A percentile compares a stretch with the other conserved stretches of the same genome.
phyloP scores from a whole-genome alignment of 306 rosid genomes.

The Fagus sylvatica region DNA sequence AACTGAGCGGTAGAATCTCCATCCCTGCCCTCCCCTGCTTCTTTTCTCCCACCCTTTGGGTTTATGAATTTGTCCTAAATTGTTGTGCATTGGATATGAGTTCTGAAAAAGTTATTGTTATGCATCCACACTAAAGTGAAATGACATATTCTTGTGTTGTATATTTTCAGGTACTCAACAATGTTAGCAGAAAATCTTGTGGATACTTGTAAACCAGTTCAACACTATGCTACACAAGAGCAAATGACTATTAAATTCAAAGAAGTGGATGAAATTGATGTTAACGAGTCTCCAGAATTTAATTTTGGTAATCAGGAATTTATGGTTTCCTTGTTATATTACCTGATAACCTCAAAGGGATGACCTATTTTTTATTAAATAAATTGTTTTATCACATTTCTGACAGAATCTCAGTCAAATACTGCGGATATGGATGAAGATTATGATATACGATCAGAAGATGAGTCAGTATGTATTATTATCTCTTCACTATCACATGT shows the following conservation, averaged over 20 bases:
- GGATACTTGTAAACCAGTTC: slow-evolving; percentile 62
- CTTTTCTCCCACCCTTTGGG: neutral
- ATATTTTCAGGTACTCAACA: slow-evolving; percentile 79
- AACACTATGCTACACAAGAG: slow-evolving; percentile 43
- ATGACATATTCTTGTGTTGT: slow-evolving; percentile 21
- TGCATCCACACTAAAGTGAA: neutral
- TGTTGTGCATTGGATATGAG: neutral
- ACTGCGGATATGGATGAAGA: slow-evolving; percentile 58
- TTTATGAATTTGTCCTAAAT: neutral
- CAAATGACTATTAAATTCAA: slow-evolving; percentile 36
- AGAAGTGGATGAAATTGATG: slow-evolving; percentile 38
- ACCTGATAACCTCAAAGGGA: slow-evolving; percentile 10
- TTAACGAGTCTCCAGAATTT: slow-evolving; percentile 44
- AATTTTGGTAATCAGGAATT: slow-evolving; percentile 60
- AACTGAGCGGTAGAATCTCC: slow-evolving; percentile 73
- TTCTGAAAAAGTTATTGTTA: slow-evolving; percentile 9
- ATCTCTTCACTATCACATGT: slow-evolving; percentile 10
- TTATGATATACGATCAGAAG: slow-evolving; percentile 56
- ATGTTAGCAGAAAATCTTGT: slow-evolving; percentile 98
- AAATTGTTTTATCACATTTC: slow-evolving; percentile 28
- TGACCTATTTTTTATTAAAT: slow-evolving; percentile 16
- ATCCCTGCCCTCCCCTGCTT: no score
- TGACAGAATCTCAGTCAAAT: slow-evolving; percentile 43
- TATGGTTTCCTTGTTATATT: slow-evolving; percentile 16
- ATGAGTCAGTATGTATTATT: slow-evolving; percentile 53